These are phyloP conservation scores for Solanum sejunctum DNA, from an alignment of 257 asterid genomes.

Conservation along the genomic window DNA sequence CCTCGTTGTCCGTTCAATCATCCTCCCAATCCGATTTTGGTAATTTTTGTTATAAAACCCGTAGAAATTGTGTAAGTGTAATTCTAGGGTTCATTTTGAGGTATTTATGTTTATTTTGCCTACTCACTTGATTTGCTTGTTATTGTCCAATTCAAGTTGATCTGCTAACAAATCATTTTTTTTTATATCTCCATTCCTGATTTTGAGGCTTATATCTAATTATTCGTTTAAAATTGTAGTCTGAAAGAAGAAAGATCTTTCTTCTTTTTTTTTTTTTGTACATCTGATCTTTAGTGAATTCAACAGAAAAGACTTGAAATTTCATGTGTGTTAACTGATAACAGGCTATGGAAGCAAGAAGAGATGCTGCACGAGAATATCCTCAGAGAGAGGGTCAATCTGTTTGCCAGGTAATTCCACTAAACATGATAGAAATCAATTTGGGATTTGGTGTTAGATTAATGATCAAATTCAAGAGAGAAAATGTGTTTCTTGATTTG, in stretches of 20 bases:
- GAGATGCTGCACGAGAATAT: slow-evolving; percentile 34
- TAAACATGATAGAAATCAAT: neutral
- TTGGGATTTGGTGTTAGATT: neutral
- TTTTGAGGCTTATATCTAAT: neutral
- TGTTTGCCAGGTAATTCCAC: slow-evolving; percentile 49
- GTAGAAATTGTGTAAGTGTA: neutral
- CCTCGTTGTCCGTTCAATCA: slow-evolving; percentile 28
- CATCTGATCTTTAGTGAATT: neutral
- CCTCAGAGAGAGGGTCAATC: slow-evolving; percentile 62
- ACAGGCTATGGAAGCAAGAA: slow-evolving; percentile 37
- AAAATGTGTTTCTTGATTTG: neutral
- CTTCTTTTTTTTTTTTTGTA: neutral
- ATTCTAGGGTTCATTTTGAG: neutral
- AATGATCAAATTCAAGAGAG: neutral
- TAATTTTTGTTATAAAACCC: neutral
- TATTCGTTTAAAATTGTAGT: neutral
- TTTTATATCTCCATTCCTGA: neutral
- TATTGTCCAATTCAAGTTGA: neutral
- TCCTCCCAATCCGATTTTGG: slow-evolving; percentile 11
- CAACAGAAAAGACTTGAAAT: neutral
- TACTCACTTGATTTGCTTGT: neutral
- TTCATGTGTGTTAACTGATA: slow-evolving; percentile 1
- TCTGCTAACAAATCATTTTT: neutral
- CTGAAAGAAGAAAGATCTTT: neutral
- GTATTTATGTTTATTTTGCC: neutral